phyloP scores from a whole-genome alignment of 768 basidiomycete species.

The Chalciporus sphaerocephalus region DNA sequence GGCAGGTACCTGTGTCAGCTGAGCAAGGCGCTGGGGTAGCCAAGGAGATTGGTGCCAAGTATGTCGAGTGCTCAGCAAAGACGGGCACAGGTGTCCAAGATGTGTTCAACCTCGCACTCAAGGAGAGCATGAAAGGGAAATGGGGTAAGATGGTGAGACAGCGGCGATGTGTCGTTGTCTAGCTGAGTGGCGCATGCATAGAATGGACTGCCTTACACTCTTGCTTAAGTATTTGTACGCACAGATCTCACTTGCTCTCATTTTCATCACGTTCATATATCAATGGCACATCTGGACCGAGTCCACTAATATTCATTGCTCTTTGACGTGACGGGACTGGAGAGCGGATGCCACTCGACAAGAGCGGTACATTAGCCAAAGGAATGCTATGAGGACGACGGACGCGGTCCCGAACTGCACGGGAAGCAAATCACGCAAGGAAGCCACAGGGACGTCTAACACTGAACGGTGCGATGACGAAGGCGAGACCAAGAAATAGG shows the following conservation, averaged over 20 bases:
- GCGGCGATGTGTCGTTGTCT: conserved; percentile 65
- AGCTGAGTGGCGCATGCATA: conserved; percentile 11
- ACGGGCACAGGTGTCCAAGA: conserved; percentile 86
- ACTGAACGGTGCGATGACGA: conserved; percentile 2
- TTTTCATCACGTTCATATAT: conserved; percentile 10
- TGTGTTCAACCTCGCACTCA: conserved; percentile 84
- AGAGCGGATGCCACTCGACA: conserved; percentile 22
- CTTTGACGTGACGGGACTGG: conserved; percentile 22
- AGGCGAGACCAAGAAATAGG: conserved; percentile 17
- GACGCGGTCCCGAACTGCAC: conserved; percentile 37
- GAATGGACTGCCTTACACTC: conserved; percentile 6
- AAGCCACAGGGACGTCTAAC: conserved; percentile 34
- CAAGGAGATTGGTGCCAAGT: conserved; percentile 88
- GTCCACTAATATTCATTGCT: conserved; percentile 24
- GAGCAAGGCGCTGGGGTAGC: conserved; percentile 85
- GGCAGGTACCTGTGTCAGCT: conserved; percentile 71
- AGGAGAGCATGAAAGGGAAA: conserved; percentile 79
- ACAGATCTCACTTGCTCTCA: conserved; percentile 28
- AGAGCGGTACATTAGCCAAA: conserved; percentile 31
- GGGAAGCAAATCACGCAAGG: conserved; percentile 24
- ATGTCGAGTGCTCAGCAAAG: conserved; percentile 93
- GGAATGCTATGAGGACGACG: conserved; percentile 31
- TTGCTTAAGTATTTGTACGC: conserved; percentile 28
- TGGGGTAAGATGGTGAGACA: conserved; percentile 71
- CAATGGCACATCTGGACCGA: conserved; percentile 5